Percentiles rank a stretch among this genome's conserved stretches.
These are phyloP conservation scores for Eimeria praecox DNA, from an alignment of 169 alveolate genomes.

Conservation along the genomic window DNA sequence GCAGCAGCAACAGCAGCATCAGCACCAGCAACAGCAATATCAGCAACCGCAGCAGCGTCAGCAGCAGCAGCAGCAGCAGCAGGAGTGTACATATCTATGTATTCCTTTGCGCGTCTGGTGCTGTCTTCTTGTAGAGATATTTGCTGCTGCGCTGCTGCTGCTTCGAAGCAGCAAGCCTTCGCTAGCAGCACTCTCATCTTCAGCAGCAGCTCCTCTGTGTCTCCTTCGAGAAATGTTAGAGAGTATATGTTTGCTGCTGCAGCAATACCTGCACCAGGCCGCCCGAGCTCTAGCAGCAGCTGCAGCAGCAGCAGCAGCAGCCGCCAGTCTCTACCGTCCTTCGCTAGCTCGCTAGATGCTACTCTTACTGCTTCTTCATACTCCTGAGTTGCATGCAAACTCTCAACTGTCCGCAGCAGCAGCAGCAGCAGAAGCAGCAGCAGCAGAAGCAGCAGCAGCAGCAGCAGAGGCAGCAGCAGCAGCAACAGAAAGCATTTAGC, in stretches of 20 bases:
- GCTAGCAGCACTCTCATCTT: background rate
- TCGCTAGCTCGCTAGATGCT: background rate
- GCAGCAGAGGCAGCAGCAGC: background rate
- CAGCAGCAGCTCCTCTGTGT: background rate
- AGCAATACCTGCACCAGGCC: background rate
- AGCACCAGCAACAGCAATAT: background rate
- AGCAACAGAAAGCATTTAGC: background rate
- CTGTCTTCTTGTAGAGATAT: background rate
- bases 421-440: background rate
- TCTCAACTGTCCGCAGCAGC: background rate
- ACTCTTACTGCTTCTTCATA: background rate
- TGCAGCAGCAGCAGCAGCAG: conserved; percentile 40
- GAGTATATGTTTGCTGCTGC: background rate
- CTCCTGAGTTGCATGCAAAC: conserved; percentile 13
- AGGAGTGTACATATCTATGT: background rate
- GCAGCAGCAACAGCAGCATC: background rate
- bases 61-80: background rate
- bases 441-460: background rate
- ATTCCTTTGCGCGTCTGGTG: background rate
- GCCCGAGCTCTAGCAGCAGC: conserved; percentile 30
- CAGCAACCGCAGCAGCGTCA: background rate
- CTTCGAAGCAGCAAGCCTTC: conserved; percentile 7
- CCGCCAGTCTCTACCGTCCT: background rate
- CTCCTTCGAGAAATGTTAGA: background rate
- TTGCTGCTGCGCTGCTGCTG: background rate